Evolutionary conservation across 306 rosid species (phyloP).

Genomic region (Pyrus pyrifolia): DNA sequence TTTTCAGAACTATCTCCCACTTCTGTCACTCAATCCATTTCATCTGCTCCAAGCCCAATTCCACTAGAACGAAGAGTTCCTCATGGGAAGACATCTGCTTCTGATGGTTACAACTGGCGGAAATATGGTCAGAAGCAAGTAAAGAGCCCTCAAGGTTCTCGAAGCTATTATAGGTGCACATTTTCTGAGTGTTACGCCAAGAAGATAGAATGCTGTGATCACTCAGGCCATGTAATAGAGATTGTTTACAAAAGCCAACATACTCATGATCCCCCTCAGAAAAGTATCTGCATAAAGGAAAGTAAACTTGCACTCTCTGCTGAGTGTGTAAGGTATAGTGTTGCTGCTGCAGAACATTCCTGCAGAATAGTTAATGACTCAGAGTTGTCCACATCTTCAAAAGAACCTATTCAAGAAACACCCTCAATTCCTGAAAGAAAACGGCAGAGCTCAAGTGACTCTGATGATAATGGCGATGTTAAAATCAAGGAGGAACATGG

Average conservation of each 20-base stretch:
- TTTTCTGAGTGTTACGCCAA: slow-evolving; percentile 64
- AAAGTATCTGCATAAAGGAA: slow-evolving; percentile 42
- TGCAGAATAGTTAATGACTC: slow-evolving; percentile 33
- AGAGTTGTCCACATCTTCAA: slow-evolving; percentile 47
- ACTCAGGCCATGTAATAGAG: slow-evolving; percentile 52
- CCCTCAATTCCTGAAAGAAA: slow-evolving; percentile 44
- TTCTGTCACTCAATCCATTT: slow-evolving; percentile 67
- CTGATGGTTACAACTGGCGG: slow-evolving; percentile 97
- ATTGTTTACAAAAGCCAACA: slow-evolving; percentile 76
- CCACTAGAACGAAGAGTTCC: slow-evolving; percentile 36
- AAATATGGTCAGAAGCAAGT: slow-evolving; percentile 99
- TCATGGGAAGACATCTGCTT: slow-evolving; percentile 46
- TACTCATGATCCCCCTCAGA: slow-evolving; percentile 73
- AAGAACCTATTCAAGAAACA: slow-evolving; percentile 43
- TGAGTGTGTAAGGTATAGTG: slow-evolving; percentile 36
- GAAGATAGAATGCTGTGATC: slow-evolving; percentile 80
- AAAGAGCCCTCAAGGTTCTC: slow-evolving; percentile 87
- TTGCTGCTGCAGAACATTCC: slow-evolving; percentile 32
- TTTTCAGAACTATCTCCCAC: slow-evolving; percentile 56
- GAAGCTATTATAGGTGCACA: slow-evolving; percentile 90
- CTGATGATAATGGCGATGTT: slow-evolving; percentile 41
- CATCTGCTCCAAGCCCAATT: slow-evolving; percentile 46
- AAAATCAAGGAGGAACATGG: slow-evolving; percentile 55
- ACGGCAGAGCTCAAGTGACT: slow-evolving; percentile 34
- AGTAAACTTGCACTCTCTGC: slow-evolving; percentile 30